These are phyloP conservation scores for Nicotiana attenuata DNA, from an alignment of 257 asterid genomes.

Conservation along the genomic window DNA sequence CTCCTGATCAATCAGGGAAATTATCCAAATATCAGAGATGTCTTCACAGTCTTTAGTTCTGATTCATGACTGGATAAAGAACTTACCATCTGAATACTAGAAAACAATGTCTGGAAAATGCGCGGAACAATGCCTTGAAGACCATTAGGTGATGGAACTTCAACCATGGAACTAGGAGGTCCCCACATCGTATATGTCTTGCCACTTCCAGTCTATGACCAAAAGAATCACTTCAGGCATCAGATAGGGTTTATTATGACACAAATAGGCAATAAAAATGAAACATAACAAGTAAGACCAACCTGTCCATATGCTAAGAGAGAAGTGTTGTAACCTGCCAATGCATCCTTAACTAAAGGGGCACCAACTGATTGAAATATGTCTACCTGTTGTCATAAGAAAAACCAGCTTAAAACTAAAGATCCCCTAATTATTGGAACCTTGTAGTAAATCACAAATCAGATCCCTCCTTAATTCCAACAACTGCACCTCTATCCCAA, in stretches of 20 bases:
- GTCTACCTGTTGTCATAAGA: constrained; percentile 45
- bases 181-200: constrained; percentile 98
- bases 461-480: neutral
- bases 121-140: constrained; percentile 90
- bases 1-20: constrained; percentile 40
- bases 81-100: constrained; percentile 69
- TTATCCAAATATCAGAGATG: neutral
- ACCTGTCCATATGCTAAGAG: constrained; percentile 95
- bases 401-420: neutral
- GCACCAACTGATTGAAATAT: constrained; percentile 67
- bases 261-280: neutral
- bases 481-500: neutral
- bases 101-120: constrained; percentile 70
- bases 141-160: constrained; percentile 49
- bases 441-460: neutral
- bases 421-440: neutral
- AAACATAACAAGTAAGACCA: constrained; percentile 10
- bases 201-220: constrained; percentile 85
- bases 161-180: constrained; percentile 89
- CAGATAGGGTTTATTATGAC: constrained; percentile 2
- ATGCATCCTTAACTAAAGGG: constrained; percentile 79
- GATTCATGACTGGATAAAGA: neutral
- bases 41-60: neutral
- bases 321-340: constrained; percentile 87
- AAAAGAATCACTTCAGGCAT: constrained; percentile 9